Percentiles rank a stretch among this genome's conserved stretches.
phyloP scores from a whole-genome alignment of 2,329 filamentous ascomycete genomes.

The Fusarium torreyae region DNA sequence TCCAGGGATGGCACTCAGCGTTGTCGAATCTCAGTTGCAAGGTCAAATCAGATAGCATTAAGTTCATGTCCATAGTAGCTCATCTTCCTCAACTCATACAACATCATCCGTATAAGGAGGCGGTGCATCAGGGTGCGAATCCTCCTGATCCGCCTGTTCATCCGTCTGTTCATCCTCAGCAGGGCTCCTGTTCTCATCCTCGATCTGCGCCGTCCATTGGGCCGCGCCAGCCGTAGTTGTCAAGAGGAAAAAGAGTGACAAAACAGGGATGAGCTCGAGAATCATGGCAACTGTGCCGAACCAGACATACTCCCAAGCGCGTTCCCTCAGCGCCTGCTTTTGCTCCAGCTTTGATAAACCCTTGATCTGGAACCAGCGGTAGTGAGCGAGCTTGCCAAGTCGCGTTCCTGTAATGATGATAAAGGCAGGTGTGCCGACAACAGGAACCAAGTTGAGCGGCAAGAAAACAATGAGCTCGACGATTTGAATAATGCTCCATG shows the following conservation, averaged over 20 bases:
- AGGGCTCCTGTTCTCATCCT: conserved; percentile 65
- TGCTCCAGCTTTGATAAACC: conserved; percentile 81
- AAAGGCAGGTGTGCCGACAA: conserved; percentile 87
- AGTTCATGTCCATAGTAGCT: not conserved
- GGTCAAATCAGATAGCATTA: not conserved
- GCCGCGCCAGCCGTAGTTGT: conserved; percentile 89
- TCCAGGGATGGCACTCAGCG: not conserved
- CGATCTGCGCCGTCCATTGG: conserved; percentile 86
- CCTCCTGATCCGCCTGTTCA: conserved; percentile 23
- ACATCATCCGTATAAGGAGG: conserved; percentile 52
- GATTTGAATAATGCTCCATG: conserved; percentile 93
- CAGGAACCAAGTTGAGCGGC: conserved; percentile 89
- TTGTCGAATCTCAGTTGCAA: not conserved
- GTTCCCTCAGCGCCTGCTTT: conserved; percentile 76
- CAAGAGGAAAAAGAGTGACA: conserved; percentile 95
- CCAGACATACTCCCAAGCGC: conserved; percentile 90
- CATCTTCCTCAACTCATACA: conserved; percentile 26
- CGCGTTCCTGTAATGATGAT: conserved; percentile 89
- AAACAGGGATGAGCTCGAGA: conserved; percentile 87
- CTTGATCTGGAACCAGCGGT: conserved; percentile 88
- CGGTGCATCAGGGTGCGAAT: conserved; percentile 42
- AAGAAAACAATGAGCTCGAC: conserved; percentile 84
- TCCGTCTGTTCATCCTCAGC: conserved; percentile 25
- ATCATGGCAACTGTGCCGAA: conserved; percentile 90
- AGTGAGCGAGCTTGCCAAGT: conserved; percentile 90